Evolutionary conservation across 1,284 basidiomycete genomes (phyloP).

Genomic region (Ustanciosporium gigantosporum): DNA sequence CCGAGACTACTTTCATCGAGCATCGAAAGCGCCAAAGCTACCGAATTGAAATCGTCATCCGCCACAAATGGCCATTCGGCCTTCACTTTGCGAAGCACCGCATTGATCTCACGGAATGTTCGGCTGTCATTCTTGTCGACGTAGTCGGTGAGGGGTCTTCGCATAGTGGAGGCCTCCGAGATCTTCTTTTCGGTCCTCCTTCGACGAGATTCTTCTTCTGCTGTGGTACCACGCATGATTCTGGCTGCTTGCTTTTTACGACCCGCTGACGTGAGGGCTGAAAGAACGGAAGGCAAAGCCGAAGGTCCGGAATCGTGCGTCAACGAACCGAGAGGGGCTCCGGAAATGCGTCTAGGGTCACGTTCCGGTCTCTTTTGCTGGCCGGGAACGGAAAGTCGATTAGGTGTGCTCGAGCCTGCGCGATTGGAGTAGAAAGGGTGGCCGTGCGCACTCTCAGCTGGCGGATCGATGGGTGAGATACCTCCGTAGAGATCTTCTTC

Average conservation of each 20-base stretch:
- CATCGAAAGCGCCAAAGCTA: constrained; percentile 51
- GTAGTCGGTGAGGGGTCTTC: constrained; percentile 36
- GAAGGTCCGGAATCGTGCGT: constrained; percentile 43
- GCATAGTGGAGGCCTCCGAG: constrained; percentile 27
- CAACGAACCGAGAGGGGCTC: constrained; percentile 49
- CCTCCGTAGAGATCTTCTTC: constrained; percentile 48
- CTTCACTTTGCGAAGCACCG: constrained; percentile 58
- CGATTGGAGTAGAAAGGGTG: constrained; percentile 25
- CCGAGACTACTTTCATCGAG: constrained; percentile 55
- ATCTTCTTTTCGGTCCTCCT: constrained; percentile 43
- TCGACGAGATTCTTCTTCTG: constrained; percentile 46
- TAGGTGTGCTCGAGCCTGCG: constrained; percentile 3
- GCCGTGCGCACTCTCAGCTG: constrained; percentile 19
- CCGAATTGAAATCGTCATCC: constrained; percentile 57
- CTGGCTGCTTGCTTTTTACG: constrained; percentile 53
- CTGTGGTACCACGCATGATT: constrained; percentile 54
- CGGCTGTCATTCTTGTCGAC: constrained; percentile 39
- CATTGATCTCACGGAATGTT: constrained; percentile 52
- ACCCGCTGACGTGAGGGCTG: constrained; percentile 49
- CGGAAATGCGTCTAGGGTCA: constrained; percentile 21
- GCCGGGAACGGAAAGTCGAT: constrained; percentile 28
- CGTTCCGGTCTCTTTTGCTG: constrained; percentile 28
- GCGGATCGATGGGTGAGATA: constrained; percentile 37
- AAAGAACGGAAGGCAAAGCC: constrained; percentile 48
- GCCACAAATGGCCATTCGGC: constrained; percentile 56